These are phyloP conservation scores for Ophiocordyceps unilateralis DNA, from an alignment of 2,329 filamentous ascomycete species.

Conservation along the genomic window DNA sequence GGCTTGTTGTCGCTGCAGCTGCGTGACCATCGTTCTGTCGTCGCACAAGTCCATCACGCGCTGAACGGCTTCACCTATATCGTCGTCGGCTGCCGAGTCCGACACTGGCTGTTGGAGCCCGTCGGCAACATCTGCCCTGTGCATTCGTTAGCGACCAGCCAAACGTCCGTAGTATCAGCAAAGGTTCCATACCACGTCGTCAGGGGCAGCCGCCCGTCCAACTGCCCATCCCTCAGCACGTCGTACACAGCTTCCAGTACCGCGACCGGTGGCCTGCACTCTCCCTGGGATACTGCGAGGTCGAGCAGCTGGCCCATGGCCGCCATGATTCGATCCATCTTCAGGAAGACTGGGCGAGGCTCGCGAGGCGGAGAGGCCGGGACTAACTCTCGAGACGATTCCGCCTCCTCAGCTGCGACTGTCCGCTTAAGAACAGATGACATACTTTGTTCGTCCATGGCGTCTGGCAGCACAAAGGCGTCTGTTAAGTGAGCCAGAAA, in stretches of 20 bases:
- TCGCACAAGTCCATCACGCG: conserved; percentile 11
- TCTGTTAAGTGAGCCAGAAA: conserved; percentile 12
- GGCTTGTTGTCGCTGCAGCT: conserved; percentile 10
- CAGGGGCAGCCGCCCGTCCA: conserved; percentile 11
- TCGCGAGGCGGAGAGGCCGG: not conserved
- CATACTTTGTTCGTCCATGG: conserved; percentile 11
- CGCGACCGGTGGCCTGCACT: conserved; percentile 10
- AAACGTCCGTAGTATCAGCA: not conserved
- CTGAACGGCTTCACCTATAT: conserved; percentile 12
- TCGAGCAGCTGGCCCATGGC: conserved; percentile 7
- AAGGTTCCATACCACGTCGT: conserved; percentile 14
- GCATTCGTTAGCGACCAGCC: not conserved
- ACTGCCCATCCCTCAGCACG: conserved; percentile 9
- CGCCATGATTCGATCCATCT: conserved; percentile 8
- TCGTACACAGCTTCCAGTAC: conserved; percentile 11
- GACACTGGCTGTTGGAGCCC: not conserved
- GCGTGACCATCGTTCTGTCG: conserved; percentile 12
- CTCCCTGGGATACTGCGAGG: conserved; percentile 3
- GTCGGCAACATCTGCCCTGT: conserved; percentile 2
- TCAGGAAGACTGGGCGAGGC: conserved; percentile 7
- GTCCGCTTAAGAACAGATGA: conserved; percentile 4
- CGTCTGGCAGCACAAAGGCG: conserved; percentile 20
- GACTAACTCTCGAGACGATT: not conserved
- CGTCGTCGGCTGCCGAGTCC: conserved; percentile 5
- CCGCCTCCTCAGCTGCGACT: not conserved